A percentile compares a stretch with the other conserved stretches of the same genome.
These are phyloP conservation scores for Cladosporium cucumerinum DNA, from an alignment of 2,329 filamentous ascomycete genomes.

Conservation along the genomic window DNA sequence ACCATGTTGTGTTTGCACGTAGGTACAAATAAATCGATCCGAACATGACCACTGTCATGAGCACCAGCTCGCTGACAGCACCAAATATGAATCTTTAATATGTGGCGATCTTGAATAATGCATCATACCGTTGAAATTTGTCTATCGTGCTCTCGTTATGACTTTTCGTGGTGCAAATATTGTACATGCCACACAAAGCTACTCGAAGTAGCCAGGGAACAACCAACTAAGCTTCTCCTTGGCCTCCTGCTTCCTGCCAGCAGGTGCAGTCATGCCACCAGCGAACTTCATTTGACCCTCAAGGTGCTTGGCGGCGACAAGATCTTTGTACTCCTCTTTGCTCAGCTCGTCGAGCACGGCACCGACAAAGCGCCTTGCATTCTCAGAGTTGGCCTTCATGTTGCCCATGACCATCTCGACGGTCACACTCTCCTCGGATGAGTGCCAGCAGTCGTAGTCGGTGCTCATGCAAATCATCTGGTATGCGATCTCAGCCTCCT, in stretches of 20 bases:
- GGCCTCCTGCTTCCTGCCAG: constrained; percentile 69
- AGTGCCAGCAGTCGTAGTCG: constrained; percentile 98
- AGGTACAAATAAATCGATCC: not conserved
- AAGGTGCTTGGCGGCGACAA: constrained; percentile 78
- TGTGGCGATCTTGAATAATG: not conserved
- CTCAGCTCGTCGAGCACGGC: constrained; percentile 83
- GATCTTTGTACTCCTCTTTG: constrained; percentile 69
- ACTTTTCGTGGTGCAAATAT: not conserved
- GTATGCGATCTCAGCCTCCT: constrained; percentile 93
- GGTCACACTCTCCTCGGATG: constrained; percentile 72
- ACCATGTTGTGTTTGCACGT: not conserved
- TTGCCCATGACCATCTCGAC: constrained; percentile 96
- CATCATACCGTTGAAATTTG: not conserved
- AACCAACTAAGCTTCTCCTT: constrained; percentile 79
- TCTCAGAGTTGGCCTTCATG: constrained; percentile 89
- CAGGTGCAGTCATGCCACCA: constrained; percentile 76
- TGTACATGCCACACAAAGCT: not conserved
- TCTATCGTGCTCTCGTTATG: constrained; percentile 6
- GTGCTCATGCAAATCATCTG: constrained; percentile 99
- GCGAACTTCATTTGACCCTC: constrained; percentile 73
- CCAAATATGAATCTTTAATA: not conserved
- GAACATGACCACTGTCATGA: not conserved
- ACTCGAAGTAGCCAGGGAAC: constrained; percentile 74
- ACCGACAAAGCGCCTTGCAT: constrained; percentile 79
- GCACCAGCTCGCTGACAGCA: not conserved